A percentile compares a stretch with the other conserved stretches of the same genome.
These are phyloP conservation scores for Monoraphidium neglectum DNA, from an alignment of 139 green algal genomes.

Conservation along the genomic window DNA sequence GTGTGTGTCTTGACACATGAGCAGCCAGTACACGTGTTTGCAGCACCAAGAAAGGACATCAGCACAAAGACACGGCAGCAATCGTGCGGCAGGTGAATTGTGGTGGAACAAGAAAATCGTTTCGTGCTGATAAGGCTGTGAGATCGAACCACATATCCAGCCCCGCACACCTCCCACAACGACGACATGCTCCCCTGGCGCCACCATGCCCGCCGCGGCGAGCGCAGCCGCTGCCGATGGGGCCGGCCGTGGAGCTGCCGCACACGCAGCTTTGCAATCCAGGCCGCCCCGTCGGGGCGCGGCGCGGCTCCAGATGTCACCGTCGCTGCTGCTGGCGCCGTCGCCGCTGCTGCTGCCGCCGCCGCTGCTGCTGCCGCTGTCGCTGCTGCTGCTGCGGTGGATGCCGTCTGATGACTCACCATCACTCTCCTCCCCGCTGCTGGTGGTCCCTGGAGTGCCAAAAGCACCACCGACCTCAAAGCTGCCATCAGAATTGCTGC, in stretches of 20 bases:
- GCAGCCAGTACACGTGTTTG: too few species aligned
- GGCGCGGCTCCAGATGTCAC: not conserved
- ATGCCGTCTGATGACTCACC: not conserved
- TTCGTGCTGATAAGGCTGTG: too few species aligned
- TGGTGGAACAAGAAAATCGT: too few species aligned
- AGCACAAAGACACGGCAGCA: too few species aligned
- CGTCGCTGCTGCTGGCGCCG: not conserved
- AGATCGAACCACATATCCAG: too few species aligned
- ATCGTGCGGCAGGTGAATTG: too few species aligned
- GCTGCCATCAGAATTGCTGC: too few species aligned
- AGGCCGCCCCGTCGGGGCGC: not conserved
- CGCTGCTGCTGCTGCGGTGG: not conserved
- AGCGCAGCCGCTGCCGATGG: not conserved
- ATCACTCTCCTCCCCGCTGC: not conserved
- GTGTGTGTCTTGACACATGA: too few species aligned
- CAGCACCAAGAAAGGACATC: too few species aligned
- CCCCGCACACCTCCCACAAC: not conserved
- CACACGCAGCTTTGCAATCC: not conserved
- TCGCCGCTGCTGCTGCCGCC: not conserved
- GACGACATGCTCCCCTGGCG: constrained; percentile 5
- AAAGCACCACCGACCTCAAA: too few species aligned
- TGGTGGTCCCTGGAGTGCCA: not conserved
- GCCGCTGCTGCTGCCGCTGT: not conserved
- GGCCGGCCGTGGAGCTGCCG: not conserved
- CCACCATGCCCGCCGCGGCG: not conserved